Conservation (phyloP, 2,329 filamentous ascomycete genomes). For the Tolypocladium tropicale region DNA sequence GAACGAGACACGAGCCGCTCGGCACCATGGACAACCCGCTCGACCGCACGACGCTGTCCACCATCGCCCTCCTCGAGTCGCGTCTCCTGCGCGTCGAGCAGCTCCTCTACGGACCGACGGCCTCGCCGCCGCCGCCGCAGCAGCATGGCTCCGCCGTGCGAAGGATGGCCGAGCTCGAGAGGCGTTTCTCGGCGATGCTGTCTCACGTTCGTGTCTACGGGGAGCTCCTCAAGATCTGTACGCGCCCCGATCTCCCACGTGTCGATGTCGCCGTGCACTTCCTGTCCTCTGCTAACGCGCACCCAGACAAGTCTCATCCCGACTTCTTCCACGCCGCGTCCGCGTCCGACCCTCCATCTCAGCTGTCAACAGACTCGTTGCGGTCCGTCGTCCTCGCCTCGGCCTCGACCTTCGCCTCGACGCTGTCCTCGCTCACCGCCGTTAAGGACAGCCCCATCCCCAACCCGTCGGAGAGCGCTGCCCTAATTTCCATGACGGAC, state of each 20-base stretch:
- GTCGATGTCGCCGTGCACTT: background rate
- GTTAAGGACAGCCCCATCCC: conserved; percentile 46
- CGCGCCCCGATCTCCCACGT: conserved; percentile 12
- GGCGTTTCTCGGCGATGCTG: conserved; percentile 39
- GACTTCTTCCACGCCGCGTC: conserved; percentile 41
- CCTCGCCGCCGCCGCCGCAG: conserved; percentile 19
- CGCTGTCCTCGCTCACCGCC: conserved; percentile 47
- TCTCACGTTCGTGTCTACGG: conserved; percentile 45
- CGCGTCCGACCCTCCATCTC: conserved; percentile 36
- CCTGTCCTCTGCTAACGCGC: background rate
- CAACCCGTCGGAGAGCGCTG: conserved; percentile 42
- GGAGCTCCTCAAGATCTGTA: conserved; percentile 52
- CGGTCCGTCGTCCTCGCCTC: conserved; percentile 45
- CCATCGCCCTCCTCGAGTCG: conserved; percentile 45
- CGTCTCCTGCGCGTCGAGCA: conserved; percentile 52
- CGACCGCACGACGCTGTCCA: conserved; percentile 43
- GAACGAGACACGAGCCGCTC: background rate
- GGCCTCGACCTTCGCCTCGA: conserved; percentile 43
- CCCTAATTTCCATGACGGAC: conserved; percentile 47
- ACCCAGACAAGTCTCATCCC: conserved; percentile 41
- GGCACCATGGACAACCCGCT: conserved; percentile 24
- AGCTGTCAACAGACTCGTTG: conserved; percentile 40
- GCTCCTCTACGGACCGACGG: conserved; percentile 39
- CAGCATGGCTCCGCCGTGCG: conserved; percentile 30
- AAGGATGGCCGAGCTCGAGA: conserved; percentile 40